Base-by-base conservation (phyloP, 306 rosid genomes). In the Boehmeria nivea region DNA sequence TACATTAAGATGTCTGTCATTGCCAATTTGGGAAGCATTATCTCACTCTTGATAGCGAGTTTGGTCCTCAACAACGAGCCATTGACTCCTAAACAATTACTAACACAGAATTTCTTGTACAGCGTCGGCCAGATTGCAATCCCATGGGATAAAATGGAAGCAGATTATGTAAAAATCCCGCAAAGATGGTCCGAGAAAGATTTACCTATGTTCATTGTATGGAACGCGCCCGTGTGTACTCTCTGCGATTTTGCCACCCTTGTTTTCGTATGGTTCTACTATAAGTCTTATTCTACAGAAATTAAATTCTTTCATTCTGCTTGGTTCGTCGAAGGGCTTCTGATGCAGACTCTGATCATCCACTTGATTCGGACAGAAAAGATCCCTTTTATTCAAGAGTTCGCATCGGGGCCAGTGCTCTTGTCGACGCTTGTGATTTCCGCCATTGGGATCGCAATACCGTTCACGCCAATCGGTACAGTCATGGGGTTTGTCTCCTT, bases 201-300 rank as follows among this genome's bases (percentile, higher is more conserved):
- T 20, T 67, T 85, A n/a, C 72, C 77, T 0, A 69, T 76, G 86
- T 85, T 85, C 82, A 72, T 81, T 46, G 4, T 87, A 42, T 87
- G 95, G 94, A 87, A 87, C 52, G 88, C 69, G n/a, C 93, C 94
- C 8, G 83, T 83, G 34, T 87, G 94, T 66, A 83, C 85, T 26
- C 39, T 83, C 0, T 83, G 83, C 71, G 95, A 87, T 44, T 82
- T 72, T 24, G 46, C 72, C 43, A 20, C 95, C 37, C 87, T 87
- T 17, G 3, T 83, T 61, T 81, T 83, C 71, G 54, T 87, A 34
- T 81, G 69, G 71, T 70, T 68, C 59, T 87, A 81, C 66, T 83
- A 77, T 54, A 43, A 72, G 47, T 56, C 68, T 34, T 14, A 21
- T 11, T 15, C 12, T 40, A 11, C 43, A 6, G 27, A 6, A 0